Percentiles rank a stretch among this genome's conserved stretches.
These are phyloP conservation scores for Daedalea quercina DNA, from an alignment of 768 basidiomycete species.

Conservation along the genomic window DNA sequence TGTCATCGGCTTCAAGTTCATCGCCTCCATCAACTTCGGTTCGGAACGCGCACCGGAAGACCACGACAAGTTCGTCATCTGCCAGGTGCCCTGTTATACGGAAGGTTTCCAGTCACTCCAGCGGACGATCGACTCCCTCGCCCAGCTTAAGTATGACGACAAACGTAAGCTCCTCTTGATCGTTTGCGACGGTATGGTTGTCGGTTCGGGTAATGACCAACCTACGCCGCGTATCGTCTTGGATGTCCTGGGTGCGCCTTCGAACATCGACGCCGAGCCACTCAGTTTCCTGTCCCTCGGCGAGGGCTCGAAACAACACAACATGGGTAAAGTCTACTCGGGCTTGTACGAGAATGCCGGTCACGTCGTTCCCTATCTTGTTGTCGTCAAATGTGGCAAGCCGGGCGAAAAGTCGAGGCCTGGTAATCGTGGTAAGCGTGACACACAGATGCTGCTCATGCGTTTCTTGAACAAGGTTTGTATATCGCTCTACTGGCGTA, in stretches of 20 bases:
- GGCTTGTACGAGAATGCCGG: conserved; percentile 91
- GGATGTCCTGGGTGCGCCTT: conserved; percentile 92
- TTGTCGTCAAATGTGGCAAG: conserved; percentile 91
- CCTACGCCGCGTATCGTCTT: conserved; percentile 95
- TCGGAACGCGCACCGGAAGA: conserved; percentile 81
- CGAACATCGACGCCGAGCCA: conserved; percentile 90
- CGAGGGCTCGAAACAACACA: conserved; percentile 93
- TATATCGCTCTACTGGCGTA: background rate
- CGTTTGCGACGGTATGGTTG: conserved; percentile 97
- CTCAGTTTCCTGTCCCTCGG: conserved; percentile 91
- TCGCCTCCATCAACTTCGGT: conserved; percentile 84
- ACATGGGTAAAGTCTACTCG: conserved; percentile 97
- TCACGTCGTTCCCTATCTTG: conserved; percentile 93
- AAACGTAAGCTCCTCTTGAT: conserved; percentile 91
- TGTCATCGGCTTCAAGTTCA: conserved; percentile 94
- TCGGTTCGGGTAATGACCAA: conserved; percentile 93
- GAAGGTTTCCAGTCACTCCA: conserved; percentile 86
- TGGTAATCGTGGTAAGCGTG: conserved; percentile 97
- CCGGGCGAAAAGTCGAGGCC: conserved; percentile 90
- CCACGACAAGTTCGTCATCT: conserved; percentile 96
- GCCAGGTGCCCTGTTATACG: conserved; percentile 98
- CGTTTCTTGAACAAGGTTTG: conserved; percentile 94
- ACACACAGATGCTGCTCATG: conserved; percentile 94
- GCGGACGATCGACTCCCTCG: conserved; percentile 88
- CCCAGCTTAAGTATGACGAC: conserved; percentile 94